These are phyloP conservation scores for Fraxinus latifolia DNA, from an alignment of 305 asterid genomes.

Conservation along the genomic window DNA sequence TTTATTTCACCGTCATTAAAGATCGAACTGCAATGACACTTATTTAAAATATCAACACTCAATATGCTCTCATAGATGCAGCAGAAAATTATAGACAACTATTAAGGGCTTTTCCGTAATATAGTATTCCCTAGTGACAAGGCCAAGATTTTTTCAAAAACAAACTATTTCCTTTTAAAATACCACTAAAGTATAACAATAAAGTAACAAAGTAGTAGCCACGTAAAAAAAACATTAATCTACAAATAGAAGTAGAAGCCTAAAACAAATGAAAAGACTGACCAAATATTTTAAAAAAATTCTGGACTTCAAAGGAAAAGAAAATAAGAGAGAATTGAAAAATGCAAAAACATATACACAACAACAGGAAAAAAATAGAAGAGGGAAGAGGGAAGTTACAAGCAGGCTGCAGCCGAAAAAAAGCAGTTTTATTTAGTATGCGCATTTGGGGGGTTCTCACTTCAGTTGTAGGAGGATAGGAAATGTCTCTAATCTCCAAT, in stretches of 20 bases:
- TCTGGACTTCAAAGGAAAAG: not conserved
- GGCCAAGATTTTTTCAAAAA: not conserved
- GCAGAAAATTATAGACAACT: not conserved
- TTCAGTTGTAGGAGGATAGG: not conserved
- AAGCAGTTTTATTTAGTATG: not conserved
- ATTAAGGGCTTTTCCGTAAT: not conserved
- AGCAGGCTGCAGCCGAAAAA: not conserved
- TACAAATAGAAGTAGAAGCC: not conserved
- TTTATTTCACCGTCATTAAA: slow-evolving; percentile 10
- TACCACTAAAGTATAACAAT: not conserved
- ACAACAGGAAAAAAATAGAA: not conserved
- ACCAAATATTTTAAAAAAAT: not conserved
- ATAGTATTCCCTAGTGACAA: not conserved
- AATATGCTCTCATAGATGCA: not conserved
- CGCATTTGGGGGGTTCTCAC: not conserved
- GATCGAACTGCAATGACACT: slow-evolving; percentile 10
- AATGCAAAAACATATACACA: not conserved
- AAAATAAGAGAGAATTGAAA: not conserved
- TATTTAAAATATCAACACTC: not conserved
- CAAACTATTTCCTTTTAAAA: not conserved
- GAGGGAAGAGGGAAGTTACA: not conserved
- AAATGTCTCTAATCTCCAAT: not conserved
- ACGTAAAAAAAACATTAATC: not conserved
- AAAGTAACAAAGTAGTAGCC: not conserved
- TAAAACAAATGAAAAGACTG: not conserved